Evolutionary conservation across 768 basidiomycete genomes (phyloP), one percentile per base, ranked within the genome.

Genomic region (Austroboletus eburneus): DNA sequence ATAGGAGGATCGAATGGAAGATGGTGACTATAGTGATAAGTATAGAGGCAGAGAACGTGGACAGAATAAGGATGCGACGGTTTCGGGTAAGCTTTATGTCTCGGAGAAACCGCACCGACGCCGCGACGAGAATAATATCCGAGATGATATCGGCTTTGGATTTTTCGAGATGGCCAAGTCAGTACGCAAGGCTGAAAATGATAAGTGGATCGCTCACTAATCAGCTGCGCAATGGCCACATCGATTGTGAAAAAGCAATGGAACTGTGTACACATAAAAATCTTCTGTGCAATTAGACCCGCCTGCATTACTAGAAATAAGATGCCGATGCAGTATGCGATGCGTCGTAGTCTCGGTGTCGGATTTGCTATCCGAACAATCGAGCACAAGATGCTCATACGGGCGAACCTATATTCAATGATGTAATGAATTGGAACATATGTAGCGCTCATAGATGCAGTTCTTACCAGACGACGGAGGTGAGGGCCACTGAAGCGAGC

Each of bases 311-410:
- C 36, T n/a, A 53, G 10, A 32, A 63, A 63, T 23, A 51, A 16
- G 17, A 12, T 39, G 16, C 57, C 56, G 18, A 51, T 52, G 39
- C 51, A 34, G 32, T 58, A 56, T 14, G 54, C 50, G 16, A 49
- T 27, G 17, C 52, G 24, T 42, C 53, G 51, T 21, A 47, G 20
- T 23, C 37, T 49, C 35, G 22, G 33, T 1, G 39, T 22, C 0
- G 61, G 62, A 23, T 44, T 50, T 29, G 47, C 40, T 45, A 63
- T 49, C 39, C 61, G 58, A 27, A 54, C 24, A 14, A 65, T 33
- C 3, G 62, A 65, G 30, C 42, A 63, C 5, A 63, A 33, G 13
- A 63, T 63, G 29, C 64, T 65, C 43, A 63, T 58, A 4, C 62
- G 48, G 13, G 61, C 42, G 13, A 57, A 57, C 62, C 62, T 63